Base-by-base conservation (phyloP, 2,329 filamentous ascomycete species). In the Leptodontidium sp. region DNA sequence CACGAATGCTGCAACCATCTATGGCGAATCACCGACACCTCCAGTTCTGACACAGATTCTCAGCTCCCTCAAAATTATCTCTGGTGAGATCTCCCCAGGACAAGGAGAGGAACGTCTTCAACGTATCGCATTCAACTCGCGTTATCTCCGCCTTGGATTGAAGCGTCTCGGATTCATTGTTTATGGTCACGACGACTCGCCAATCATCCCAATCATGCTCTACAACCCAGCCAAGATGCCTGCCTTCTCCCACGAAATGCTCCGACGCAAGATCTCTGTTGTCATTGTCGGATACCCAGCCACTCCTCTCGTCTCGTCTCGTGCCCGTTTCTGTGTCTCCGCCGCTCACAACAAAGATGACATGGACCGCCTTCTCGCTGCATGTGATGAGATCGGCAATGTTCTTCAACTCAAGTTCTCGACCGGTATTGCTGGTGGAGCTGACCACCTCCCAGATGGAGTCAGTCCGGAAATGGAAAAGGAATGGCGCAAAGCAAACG, bases 171-270 rank as follows among this genome's bases (percentile, higher is more conserved):
- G 96, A 61, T 95, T 94, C 83, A 99, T 99, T 78, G 91, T 98
- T 65, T 98, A 97, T 79, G 96, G 96, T 70, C 94, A 98, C 80
- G 96, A 99, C 78, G 96, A 99, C 82, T 98, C 94, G 5, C 96
- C 96, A 67, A 98, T 99, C 75, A 94, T 99, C 75, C 96, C 96
- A 65, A 81, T 99, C 74, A 88, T 97, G 77, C 89, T 99, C 35
- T 99, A 98, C 86, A 93, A 98, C 82, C 96, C 96, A n/a, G 96
- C 93, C 76, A 99, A 99, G 84, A 98, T 99, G 86, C 93, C 95
- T 4, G 95, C 96, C 68, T 99, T 99, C 82, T 98, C 94, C 61
- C 96, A 97, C 79, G 96, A 98, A 81, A 98, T 99, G 96, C 88
- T 98, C 70, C 93, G 93, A 83, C 93, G 96, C 78, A 98, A 98